Conservation (phyloP, 257 asterid genomes). For the Jacaranda mimosifolia region DNA sequence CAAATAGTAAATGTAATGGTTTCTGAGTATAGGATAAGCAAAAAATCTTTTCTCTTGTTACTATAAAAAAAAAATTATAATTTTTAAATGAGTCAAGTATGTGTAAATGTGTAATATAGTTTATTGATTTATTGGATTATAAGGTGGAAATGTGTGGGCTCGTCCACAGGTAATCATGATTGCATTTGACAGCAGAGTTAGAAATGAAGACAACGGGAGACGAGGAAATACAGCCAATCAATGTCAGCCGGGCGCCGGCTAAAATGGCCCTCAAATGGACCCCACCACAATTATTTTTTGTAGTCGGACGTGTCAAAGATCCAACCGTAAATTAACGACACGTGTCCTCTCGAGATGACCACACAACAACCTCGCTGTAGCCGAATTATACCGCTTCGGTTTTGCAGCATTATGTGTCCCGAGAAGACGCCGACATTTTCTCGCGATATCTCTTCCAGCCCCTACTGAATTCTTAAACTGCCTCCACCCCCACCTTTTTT, state of each 20-base stretch:
- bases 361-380: slow-evolving; percentile 26
- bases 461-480: neutral
- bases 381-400: neutral
- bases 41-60: neutral
- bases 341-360: slow-evolving; percentile 36
- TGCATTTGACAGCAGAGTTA: slow-evolving; percentile 8
- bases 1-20: neutral
- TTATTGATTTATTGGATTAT: too few relatives aligned
- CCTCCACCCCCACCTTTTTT: too few relatives aligned
- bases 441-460: neutral
- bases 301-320: slow-evolving; percentile 42
- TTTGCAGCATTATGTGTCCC: neutral
- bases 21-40: neutral
- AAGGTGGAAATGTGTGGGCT: neutral
- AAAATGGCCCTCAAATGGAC: slow-evolving; percentile 16
- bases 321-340: slow-evolving; percentile 24
- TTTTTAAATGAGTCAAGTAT: too few relatives aligned
- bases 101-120: too few relatives aligned
- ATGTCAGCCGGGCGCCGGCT: slow-evolving; percentile 55
- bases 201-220: slow-evolving; percentile 4
- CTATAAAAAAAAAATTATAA: too few relatives aligned
- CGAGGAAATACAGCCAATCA: slow-evolving; percentile 41
- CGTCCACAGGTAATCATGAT: slow-evolving; percentile 33
- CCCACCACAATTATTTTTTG: slow-evolving; percentile 16
- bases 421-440: neutral